Evolutionary conservation across 768 basidiomycete genomes (phyloP).

Genomic region (Rhodotorula taiwanensis): DNA sequence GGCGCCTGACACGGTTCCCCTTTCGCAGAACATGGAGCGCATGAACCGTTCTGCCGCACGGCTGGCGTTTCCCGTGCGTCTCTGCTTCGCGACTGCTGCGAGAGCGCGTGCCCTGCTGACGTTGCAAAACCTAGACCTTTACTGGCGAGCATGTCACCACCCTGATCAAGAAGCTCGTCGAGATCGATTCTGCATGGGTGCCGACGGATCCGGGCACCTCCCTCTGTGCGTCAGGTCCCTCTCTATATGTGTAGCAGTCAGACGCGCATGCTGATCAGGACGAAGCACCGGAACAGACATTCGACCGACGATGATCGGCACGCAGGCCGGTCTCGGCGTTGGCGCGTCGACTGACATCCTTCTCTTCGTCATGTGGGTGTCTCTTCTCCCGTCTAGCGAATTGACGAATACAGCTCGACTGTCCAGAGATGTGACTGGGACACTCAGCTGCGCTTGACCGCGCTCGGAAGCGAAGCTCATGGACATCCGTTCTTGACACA

Average conservation of each 20-base stretch:
- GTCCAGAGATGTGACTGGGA: too few species aligned
- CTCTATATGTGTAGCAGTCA: too few species aligned
- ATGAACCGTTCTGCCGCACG: constrained; percentile 80
- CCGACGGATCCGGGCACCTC: constrained; percentile 81
- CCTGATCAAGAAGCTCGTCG: constrained; percentile 78
- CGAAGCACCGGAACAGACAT: constrained; percentile 51
- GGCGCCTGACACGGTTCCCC: constrained; percentile 38
- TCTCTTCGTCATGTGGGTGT: constrained; percentile 76
- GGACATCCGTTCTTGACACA: too few species aligned
- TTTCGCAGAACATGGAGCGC: constrained; percentile 77
- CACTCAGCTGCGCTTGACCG: too few species aligned
- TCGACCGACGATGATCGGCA: constrained; percentile 64
- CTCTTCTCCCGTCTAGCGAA: too few species aligned
- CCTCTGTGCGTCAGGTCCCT: constrained; percentile 49
- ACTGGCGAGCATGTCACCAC: constrained; percentile 65
- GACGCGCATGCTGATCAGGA: neutral
- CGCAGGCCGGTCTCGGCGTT: constrained; percentile 53
- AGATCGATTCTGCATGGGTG: constrained; percentile 81
- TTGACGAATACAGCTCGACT: too few species aligned
- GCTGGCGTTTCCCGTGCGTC: constrained; percentile 39
- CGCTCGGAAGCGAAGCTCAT: too few species aligned
- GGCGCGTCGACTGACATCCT: constrained; percentile 69
- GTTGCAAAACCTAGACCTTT: too few species aligned
- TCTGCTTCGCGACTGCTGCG: neutral
- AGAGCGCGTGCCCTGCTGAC: too few species aligned